Base-by-base conservation (phyloP, 2,329 filamentous ascomycete species). In the Xylariaceae sp. region DNA sequence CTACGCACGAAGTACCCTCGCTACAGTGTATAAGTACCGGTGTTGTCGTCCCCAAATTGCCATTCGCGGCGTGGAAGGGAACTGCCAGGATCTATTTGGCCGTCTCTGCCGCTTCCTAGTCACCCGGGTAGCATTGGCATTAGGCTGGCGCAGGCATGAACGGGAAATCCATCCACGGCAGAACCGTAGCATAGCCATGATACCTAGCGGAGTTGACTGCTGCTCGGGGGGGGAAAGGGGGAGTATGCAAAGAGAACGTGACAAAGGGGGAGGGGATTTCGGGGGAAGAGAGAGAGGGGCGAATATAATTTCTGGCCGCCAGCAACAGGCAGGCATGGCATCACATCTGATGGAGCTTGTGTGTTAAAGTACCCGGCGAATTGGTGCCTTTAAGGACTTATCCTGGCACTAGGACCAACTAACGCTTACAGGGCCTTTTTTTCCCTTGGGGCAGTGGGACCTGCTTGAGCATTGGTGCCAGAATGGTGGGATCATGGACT, bases 171-270 rank as follows among this genome's bases (percentile, higher is more conserved):
- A 60, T 60, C 58, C 56, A 57, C 49, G 53, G 51, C 54, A 53
- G 56, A 49, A 50, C 49, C 54, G 43, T 57, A 52, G 47, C 54
- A 57, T 54, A 49, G 49, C 30, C 13, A 13, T 15, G 32, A 47
- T 95, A 41, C n/a, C n/a, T n/a, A n/a, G n/a, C n/a, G n/a, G n/a
- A n/a, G 49, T 40, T 49, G 48, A 36, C 47, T 47, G 49, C 48
- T 51, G 49, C 51, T 43, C 29, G 53, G 51, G 54, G 45, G 40
- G 52, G 19, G 37, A 34, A 51, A 49, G 53, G 43, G 42, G 52
- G 32, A 34, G 32, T 10, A 10, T 56, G 55, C 30, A 34, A 42
- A 53, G 29, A 49, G 47, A 45, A 43, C 50, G 45, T 49, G 48
- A 54, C 49, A 49, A 56, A 52, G 55, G 44, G 56, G 56, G 55